A percentile compares a stretch with the other conserved stretches of the same genome.
These are phyloP conservation scores for Rhododendron mucronatum DNA, from an alignment of 148 eudicot genomes.

Conservation along the genomic window DNA sequence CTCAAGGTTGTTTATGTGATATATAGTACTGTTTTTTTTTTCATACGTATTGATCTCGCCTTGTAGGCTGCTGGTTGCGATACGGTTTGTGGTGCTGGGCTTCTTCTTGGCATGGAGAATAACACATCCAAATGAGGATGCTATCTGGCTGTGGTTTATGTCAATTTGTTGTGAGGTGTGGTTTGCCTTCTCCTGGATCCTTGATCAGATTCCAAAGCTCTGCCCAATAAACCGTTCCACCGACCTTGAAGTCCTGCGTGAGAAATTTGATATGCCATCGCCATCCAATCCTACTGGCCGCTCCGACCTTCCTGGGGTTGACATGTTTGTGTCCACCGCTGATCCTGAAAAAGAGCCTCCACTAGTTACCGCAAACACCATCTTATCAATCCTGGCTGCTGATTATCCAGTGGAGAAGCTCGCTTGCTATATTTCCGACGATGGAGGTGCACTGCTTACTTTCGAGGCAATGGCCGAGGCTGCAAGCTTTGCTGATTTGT, in stretches of 20 bases:
- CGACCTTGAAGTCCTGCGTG: slow-evolving; percentile 49
- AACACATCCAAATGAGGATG: slow-evolving; percentile 63
- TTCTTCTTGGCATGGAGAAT: slow-evolving; percentile 72
- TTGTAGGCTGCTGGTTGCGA: slow-evolving; percentile 41
- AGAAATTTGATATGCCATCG: slow-evolving; percentile 72
- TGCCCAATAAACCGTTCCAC: slow-evolving; percentile 64
- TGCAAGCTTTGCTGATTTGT: slow-evolving; percentile 74
- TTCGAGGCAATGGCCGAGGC: slow-evolving; percentile 96
- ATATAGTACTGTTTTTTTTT: not conserved
- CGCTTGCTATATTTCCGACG: slow-evolving; percentile 77
- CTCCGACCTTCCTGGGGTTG: slow-evolving; percentile 84
- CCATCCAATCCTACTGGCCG: slow-evolving; percentile 77
- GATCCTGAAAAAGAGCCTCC: slow-evolving; percentile 93
- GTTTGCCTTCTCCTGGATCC: slow-evolving; percentile 87
- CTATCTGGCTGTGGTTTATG: slow-evolving; percentile 85
- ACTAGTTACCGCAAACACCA: slow-evolving; percentile 75
- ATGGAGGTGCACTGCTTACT: slow-evolving; percentile 78
- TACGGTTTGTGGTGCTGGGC: slow-evolving; percentile 43
- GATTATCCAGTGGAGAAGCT: slow-evolving; percentile 83
- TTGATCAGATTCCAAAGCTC: slow-evolving; percentile 75
- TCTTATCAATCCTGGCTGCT: slow-evolving; percentile 66
- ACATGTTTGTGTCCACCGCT: slow-evolving; percentile 81
- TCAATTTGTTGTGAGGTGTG: slow-evolving; percentile 71
- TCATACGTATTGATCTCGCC: not conserved
- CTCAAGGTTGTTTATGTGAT: not conserved